phyloP scores from a whole-genome alignment of 108 stramenopile species.

The Skeletonema marinoi region DNA sequence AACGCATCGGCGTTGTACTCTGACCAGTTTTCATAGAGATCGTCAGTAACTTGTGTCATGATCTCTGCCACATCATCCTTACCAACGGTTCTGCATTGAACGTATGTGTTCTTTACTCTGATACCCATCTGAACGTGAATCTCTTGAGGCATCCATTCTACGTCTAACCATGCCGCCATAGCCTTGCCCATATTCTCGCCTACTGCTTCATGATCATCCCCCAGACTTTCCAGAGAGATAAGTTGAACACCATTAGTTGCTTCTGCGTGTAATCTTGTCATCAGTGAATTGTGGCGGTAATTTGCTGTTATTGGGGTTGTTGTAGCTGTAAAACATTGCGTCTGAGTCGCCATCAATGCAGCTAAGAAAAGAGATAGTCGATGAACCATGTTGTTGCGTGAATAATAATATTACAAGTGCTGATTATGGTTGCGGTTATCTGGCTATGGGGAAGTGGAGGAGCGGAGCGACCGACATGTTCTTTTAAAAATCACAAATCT shows the following conservation, averaged over 20 bases:
- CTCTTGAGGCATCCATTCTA: conserved; percentile 85
- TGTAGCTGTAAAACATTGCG: not conserved
- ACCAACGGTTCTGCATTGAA: conserved; percentile 55
- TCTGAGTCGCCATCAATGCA: not conserved
- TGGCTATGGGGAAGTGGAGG: too few relatives aligned
- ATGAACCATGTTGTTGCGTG: not conserved
- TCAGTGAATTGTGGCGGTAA: not conserved
- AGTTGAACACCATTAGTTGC: conserved; percentile 25
- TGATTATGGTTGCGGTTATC: too few relatives aligned
- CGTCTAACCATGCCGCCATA: conserved; percentile 69
- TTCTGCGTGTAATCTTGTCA: not conserved
- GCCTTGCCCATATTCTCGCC: conserved; percentile 66
- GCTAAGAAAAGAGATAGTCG: not conserved
- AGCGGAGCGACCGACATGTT: too few relatives aligned
- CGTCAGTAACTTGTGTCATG: conserved; percentile 73
- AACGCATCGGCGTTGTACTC: conserved; percentile 85
- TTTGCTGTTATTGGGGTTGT: not conserved
- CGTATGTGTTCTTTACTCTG: conserved; percentile 65
- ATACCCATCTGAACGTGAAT: conserved; percentile 75
- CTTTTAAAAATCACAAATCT: too few relatives aligned
- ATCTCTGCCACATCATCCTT: conserved; percentile 70
- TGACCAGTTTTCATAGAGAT: conserved; percentile 67
- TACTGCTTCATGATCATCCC: conserved; percentile 69
- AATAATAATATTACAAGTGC: too few relatives aligned
- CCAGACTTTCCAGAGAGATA: conserved; percentile 42